Conservation (phyloP, 768 basidiomycete genomes). For the Russula emetica region DNA sequence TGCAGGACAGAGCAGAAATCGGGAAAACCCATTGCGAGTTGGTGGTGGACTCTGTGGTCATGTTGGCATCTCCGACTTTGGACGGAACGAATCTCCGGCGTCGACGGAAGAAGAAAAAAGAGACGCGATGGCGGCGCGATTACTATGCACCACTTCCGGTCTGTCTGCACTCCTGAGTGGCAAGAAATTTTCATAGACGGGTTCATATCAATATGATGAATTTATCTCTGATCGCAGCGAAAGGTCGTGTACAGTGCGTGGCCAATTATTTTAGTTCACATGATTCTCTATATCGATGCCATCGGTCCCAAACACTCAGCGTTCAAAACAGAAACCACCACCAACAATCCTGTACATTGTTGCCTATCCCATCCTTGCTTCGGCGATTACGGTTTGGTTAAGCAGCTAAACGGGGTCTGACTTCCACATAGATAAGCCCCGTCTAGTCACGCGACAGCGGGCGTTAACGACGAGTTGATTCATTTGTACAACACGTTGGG, state of each 20-base stretch:
- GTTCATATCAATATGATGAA: slow-evolving; percentile 1
- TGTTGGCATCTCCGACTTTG: neutral
- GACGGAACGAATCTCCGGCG: neutral
- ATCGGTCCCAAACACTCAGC: slow-evolving; percentile 12
- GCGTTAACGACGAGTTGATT: slow-evolving; percentile 22
- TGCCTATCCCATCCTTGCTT: slow-evolving; percentile 17
- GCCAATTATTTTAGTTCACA: slow-evolving; percentile 17
- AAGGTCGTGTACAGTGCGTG: slow-evolving; percentile 20
- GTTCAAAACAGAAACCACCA: neutral
- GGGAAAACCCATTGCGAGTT: slow-evolving; percentile 27
- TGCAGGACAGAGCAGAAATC: slow-evolving; percentile 15
- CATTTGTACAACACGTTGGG: slow-evolving; percentile 31
- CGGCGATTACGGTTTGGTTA: slow-evolving; percentile 23
- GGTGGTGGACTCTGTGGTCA: neutral
- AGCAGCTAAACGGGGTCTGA: slow-evolving; percentile 1
- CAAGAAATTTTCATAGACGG: neutral
- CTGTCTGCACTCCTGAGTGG: neutral
- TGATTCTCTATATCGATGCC: slow-evolving; percentile 25
- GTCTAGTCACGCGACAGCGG: neutral
- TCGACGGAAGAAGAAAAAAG: neutral
- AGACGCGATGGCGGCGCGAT: slow-evolving; percentile 1
- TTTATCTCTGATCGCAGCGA: slow-evolving; percentile 16
- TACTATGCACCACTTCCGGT: neutral
- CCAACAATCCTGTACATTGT: slow-evolving; percentile 15
- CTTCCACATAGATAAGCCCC: slow-evolving; percentile 1